Base-by-base conservation (phyloP, 2,329 filamentous ascomycete genomes). In the Pseudocercospora cruenta region DNA sequence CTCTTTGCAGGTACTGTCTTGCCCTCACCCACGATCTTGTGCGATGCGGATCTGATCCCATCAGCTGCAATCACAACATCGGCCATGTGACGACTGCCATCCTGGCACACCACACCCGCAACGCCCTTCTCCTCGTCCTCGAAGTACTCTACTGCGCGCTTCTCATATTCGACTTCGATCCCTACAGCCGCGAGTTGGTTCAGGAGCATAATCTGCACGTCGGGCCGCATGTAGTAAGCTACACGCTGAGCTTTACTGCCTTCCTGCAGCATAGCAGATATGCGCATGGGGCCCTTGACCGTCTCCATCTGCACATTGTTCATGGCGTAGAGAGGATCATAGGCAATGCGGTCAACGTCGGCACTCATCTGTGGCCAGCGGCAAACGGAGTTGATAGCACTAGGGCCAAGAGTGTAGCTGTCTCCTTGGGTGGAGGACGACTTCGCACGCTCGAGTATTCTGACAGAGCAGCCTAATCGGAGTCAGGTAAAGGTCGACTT, bases 321-420 rank as follows among this genome's bases (percentile, higher is more conserved):
- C 49, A 53, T 53, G 19, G 49, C 49, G 10, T 53, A 53, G 8
- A 53, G 49, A 14, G 49, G 49, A 24, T 53, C 49, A 26, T 53
- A 53, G 8, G 49, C 49, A 16, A 53, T 53, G 49, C 49, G 49
- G 22, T 53, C 49, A 28, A 53, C 24, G 19, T 53, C 49, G 19
- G 79, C 75, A 36, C 78, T 76, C 72, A 87, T 77, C 60, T 84
- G 82, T 8, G 84, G 83, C 83, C 83, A 86, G 65, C 85, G 82
- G 72, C 82, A 83, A 72, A 86, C 80, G 74, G 85, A 84, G 33
- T 79, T 80, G 53, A 82, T 85, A 22, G 84, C 84, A 19, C 28
- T 55, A 19, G 86, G 79, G 9, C 85, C 83, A 80, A 87, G 86
- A 72, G 43, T 63, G 55, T 66, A 66, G 7, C 28, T 58, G 62